These are phyloP conservation scores for Gonapodya prolifera DNA, from an alignment of 192 early-diverging fungal species.

Conservation along the genomic window DNA sequence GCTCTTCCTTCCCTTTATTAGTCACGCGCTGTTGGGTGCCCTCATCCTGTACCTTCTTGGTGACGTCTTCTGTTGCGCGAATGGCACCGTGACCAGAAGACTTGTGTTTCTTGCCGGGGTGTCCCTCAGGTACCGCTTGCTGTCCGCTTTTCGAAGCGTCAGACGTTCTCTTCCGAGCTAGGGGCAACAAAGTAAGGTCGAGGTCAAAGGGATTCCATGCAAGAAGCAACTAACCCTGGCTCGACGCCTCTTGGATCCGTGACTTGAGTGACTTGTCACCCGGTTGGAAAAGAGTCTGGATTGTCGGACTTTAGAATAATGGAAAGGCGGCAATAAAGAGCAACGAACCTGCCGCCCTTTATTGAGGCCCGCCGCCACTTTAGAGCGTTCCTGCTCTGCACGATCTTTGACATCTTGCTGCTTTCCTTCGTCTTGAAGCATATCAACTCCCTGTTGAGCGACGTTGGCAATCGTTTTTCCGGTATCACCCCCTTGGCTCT, in stretches of 20 bases:
- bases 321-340: neutral
- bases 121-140: neutral
- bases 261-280: neutral
- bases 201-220: neutral
- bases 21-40: neutral
- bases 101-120: neutral
- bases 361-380: neutral
- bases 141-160: neutral
- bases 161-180: neutral
- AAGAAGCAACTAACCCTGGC: neutral
- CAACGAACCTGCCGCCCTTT: neutral
- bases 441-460: neutral
- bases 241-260: neutral
- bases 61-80: neutral
- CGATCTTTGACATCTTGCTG: neutral
- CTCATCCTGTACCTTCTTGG: neutral
- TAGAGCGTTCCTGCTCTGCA: neutral
- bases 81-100: neutral
- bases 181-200: neutral
- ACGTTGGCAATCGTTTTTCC: slow-evolving; percentile 12
- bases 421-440: neutral
- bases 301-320: neutral
- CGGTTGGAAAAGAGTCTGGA: neutral
- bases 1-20: neutral
- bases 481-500: slow-evolving; percentile 13